Percentiles rank a stretch among this genome's conserved stretches.
Conservation (phyloP, 129 eudicot genomes). For the Arctium minus region DNA sequence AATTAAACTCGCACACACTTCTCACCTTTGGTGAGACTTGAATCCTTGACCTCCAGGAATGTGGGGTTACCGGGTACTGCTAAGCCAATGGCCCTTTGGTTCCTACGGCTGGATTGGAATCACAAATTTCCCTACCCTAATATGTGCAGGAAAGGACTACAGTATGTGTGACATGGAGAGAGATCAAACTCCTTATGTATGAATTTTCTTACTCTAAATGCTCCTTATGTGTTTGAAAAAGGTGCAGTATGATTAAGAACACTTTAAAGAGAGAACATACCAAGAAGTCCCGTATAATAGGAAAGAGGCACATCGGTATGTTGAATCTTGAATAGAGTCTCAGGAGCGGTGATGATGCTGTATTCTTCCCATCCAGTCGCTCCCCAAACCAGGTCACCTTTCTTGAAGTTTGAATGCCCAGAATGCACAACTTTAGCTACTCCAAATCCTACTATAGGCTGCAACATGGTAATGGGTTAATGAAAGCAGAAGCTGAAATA, state of each 20-base stretch:
- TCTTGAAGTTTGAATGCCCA: constrained; percentile 44
- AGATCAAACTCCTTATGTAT: no score
- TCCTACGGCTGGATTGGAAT: no score
- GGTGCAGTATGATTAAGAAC: not conserved
- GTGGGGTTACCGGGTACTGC: no score
- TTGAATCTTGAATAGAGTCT: constrained; percentile 36
- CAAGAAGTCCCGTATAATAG: constrained; percentile 61
- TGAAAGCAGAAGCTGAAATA: not conserved
- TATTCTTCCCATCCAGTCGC: constrained; percentile 56
- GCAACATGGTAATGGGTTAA: not conserved
- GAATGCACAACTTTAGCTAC: constrained; percentile 55
- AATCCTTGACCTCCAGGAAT: no score
- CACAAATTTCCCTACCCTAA: no score
- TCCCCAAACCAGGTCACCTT: constrained; percentile 58
- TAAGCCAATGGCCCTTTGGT: no score
- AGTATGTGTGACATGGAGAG: no score
- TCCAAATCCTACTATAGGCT: constrained; percentile 35
- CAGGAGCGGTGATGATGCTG: constrained; percentile 28
- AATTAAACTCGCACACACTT: no score
- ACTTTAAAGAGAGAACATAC: constrained; percentile 21
- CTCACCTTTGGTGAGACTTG: no score
- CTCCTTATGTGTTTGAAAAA: not conserved
- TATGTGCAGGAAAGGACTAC: no score
- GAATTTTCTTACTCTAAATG: not conserved
- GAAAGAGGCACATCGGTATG: constrained; percentile 64